Conservation (phyloP, 805 yeast species). For the Wickerhamiella lipophila region DNA sequence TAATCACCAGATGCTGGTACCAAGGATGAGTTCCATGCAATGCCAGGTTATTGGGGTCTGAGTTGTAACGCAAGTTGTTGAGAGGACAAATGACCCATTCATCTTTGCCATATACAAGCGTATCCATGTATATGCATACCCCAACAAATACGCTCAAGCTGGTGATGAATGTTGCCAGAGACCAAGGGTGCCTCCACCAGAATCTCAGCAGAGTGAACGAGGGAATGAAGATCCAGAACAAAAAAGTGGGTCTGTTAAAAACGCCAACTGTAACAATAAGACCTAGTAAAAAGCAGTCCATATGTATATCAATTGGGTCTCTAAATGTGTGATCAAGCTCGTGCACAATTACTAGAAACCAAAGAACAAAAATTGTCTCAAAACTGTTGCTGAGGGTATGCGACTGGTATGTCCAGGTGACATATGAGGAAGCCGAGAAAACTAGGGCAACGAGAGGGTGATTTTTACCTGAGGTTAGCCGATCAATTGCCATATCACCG, state of each 20-base stretch:
- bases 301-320: slow-evolving; percentile 22
- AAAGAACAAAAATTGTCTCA: slow-evolving; percentile 44
- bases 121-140: slow-evolving; percentile 41
- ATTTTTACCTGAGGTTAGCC: slow-evolving; percentile 36
- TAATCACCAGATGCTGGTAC: slow-evolving; percentile 60
- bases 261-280: slow-evolving; percentile 47
- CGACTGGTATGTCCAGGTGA: slow-evolving; percentile 66
- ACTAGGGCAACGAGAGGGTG: slow-evolving; percentile 33
- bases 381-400: slow-evolving; percentile 83
- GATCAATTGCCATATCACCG: slow-evolving; percentile 34
- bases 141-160: slow-evolving; percentile 31
- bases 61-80: slow-evolving; percentile 65
- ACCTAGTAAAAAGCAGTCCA: slow-evolving; percentile 37
- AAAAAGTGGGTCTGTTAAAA: slow-evolving; percentile 77
- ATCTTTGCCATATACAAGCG: slow-evolving; percentile 30
- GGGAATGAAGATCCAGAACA: slow-evolving; percentile 63
- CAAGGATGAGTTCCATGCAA: slow-evolving; percentile 75
- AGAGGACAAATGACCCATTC: slow-evolving; percentile 51
- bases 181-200: slow-evolving; percentile 28
- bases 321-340: slow-evolving; percentile 22
- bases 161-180: slow-evolving; percentile 26
- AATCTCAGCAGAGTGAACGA: slow-evolving; percentile 35
- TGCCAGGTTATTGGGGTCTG: slow-evolving; percentile 44
- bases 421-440: slow-evolving; percentile 44
- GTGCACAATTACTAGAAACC: slow-evolving; percentile 39